These are phyloP conservation scores for Fusarium burgessii DNA, from an alignment of 2,329 filamentous ascomycete species.

Conservation along the genomic window DNA sequence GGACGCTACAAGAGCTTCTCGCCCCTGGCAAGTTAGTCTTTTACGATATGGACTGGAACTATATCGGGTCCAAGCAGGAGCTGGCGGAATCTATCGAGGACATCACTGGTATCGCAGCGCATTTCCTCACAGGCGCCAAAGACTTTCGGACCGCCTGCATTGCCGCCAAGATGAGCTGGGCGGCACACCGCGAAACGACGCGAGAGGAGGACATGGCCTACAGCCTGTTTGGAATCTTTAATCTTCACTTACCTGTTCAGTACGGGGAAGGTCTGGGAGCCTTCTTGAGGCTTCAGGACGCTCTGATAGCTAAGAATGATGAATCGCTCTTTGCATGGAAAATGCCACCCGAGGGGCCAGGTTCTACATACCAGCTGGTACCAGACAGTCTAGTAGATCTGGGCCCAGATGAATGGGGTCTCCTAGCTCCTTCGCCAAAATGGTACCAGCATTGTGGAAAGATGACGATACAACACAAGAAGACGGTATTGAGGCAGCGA, in stretches of 20 bases:
- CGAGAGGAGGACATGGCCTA: conserved; percentile 4
- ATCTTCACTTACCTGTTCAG: neutral
- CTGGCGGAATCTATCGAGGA: neutral
- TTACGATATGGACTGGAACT: conserved; percentile 1
- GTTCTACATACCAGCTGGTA: neutral
- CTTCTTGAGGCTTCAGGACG: conserved; percentile 1
- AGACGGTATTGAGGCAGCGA: neutral
- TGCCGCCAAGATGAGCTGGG: conserved; percentile 10
- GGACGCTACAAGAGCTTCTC: conserved; percentile 5
- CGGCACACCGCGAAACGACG: neutral
- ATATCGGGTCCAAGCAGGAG: neutral
- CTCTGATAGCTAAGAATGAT: conserved; percentile 2
- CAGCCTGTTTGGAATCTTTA: conserved; percentile 1
- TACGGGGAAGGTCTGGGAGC: conserved; percentile 1
- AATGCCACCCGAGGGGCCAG: neutral
- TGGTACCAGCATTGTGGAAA: conserved; percentile 6
- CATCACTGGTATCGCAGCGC: neutral
- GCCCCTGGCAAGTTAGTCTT: neutral
- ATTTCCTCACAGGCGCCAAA: neutral
- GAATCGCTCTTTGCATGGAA: conserved; percentile 6
- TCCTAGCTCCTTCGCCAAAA: neutral
- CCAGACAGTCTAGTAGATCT: neutral
- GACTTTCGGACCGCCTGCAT: neutral
- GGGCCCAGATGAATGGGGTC: conserved; percentile 1
- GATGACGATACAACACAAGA: conserved; percentile 4